These are phyloP conservation scores for Neurospora hispaniola DNA, from an alignment of 495 filamentous ascomycete species.

Conservation along the genomic window DNA sequence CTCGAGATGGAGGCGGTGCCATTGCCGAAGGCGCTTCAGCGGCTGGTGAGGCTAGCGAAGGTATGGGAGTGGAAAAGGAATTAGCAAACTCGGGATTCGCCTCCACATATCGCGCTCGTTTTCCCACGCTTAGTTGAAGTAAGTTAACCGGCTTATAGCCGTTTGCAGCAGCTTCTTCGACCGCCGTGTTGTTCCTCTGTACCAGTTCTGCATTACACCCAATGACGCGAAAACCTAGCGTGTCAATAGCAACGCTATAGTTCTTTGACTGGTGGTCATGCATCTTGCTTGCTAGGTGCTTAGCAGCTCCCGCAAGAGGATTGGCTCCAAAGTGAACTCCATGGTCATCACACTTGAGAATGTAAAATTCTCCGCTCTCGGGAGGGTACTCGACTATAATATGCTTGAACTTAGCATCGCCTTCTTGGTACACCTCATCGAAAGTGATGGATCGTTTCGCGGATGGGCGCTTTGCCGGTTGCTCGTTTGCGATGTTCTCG, in stretches of 20 bases:
- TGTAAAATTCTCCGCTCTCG: conserved; percentile 22
- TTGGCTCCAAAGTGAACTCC: conserved; percentile 30
- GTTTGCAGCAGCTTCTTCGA: conserved; percentile 15
- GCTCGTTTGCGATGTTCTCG: not conserved
- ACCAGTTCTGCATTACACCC: conserved; percentile 20
- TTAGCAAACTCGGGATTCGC: not conserved
- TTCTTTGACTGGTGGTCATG: conserved; percentile 28
- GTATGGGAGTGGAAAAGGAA: not conserved
- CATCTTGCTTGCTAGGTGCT: conserved; percentile 26
- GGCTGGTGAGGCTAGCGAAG: not conserved
- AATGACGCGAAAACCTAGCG: conserved; percentile 26
- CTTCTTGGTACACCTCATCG: conserved; percentile 28
- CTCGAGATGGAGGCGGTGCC: not conserved
- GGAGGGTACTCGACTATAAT: conserved; percentile 30
- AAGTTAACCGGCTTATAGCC: conserved; percentile 25
- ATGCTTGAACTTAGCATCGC: conserved; percentile 27
- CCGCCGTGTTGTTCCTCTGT: conserved; percentile 24
- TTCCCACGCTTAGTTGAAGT: conserved; percentile 15
- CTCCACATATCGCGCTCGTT: not conserved
- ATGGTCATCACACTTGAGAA: conserved; percentile 35
- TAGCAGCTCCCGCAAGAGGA: conserved; percentile 30
- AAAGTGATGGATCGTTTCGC: conserved; percentile 24
- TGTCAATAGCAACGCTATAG: conserved; percentile 17
- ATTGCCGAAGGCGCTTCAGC: not conserved
- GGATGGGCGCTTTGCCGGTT: not conserved